Percentiles rank a stretch among this genome's conserved stretches.
phyloP scores from a whole-genome alignment of 192 early-diverging fungal genomes.

The Umbelopsis sp. region DNA sequence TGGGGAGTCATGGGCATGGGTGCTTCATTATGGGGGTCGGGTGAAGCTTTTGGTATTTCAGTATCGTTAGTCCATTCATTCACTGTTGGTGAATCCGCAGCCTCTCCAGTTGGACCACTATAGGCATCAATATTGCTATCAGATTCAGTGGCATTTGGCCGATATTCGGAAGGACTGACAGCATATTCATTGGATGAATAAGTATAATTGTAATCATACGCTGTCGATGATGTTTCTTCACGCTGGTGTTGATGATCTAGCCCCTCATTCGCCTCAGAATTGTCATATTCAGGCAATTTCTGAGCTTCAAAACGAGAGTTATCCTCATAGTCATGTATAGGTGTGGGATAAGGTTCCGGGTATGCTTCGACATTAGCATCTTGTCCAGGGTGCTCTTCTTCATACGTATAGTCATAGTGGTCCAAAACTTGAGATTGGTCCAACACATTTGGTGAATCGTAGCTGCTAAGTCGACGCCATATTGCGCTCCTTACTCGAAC shows the following conservation, averaged over 20 bases:
- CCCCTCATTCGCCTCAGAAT: no score
- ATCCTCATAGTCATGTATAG: background rate
- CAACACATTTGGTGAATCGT: background rate
- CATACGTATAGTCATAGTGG: conserved; percentile 22
- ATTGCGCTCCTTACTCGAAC: conserved; percentile 34
- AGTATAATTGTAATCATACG: background rate
- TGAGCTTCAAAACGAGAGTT: conserved; percentile 5
- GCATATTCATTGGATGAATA: background rate
- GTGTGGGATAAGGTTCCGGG: conserved; percentile 14
- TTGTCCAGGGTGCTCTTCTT: conserved; percentile 33
- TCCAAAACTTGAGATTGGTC: background rate
- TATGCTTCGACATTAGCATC: conserved; percentile 18
- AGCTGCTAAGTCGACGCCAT: background rate
- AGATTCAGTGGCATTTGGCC: no score
- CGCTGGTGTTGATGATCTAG: background rate
- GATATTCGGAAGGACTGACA: no score
- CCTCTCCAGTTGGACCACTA: no score
- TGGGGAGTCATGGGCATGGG: background rate
- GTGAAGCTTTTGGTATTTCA: no score
- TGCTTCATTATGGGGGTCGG: no score
- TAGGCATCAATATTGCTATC: no score
- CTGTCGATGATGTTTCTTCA: background rate
- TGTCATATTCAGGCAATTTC: background rate
- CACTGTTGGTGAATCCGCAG: no score
- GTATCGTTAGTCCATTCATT: no score